Evolutionary conservation across 176 grass and related monocot genomes (phyloP).

Genomic region (Coix lacrymajobi): DNA sequence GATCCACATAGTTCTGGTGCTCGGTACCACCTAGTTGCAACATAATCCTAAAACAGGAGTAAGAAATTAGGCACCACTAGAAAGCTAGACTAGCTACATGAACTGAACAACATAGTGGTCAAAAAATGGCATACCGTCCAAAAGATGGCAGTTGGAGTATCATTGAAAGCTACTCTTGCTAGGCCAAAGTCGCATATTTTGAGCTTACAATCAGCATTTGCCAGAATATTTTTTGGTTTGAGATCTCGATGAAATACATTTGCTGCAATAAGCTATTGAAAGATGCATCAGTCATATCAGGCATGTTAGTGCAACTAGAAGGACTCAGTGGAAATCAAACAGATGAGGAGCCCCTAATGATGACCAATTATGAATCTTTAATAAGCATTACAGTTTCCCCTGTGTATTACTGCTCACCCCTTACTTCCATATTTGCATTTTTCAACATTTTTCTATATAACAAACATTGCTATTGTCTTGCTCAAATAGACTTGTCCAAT

Average conservation of each 20-base stretch:
- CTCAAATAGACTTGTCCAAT: background rate
- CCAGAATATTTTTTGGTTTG: conserved; percentile 97
- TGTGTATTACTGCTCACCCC: background rate
- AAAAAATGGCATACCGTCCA: conserved; percentile 62
- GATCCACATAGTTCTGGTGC: conserved; percentile 97
- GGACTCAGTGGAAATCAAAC: background rate
- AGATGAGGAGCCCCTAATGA: background rate
- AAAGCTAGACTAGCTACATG: conserved; percentile 3
- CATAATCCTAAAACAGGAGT: conserved; percentile 72
- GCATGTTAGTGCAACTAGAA: conserved; percentile 1
- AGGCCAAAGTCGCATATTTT: conserved; percentile 99
- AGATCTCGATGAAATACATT: conserved; percentile 98
- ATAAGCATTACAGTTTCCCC: background rate
- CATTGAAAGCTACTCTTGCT: conserved; percentile 86
- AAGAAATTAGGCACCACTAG: conserved; percentile 19
- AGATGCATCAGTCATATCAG: conserved; percentile 36
- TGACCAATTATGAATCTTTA: background rate
- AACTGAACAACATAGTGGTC: background rate
- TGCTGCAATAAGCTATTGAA: conserved; percentile 61
- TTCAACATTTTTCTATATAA: background rate
- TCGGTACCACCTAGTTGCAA: conserved; percentile 98
- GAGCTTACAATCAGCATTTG: conserved; percentile 98
- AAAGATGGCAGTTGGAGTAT: conserved; percentile 95
- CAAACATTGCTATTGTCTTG: background rate
- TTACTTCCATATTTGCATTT: background rate